Evolutionary conservation across 345 rosid genomes (phyloP).

Genomic region (Corchorus olitorius): DNA sequence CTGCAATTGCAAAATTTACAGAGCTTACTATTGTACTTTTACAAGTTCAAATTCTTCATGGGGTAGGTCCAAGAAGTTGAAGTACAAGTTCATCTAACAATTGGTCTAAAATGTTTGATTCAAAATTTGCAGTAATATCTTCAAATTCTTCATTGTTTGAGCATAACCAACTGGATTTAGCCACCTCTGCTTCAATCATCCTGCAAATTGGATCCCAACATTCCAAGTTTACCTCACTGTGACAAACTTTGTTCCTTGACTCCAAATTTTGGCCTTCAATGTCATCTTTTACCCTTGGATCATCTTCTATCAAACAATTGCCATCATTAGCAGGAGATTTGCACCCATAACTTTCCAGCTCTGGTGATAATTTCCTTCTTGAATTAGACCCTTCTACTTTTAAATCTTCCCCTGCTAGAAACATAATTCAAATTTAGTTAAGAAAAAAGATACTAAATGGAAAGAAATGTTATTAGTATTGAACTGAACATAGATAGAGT

Average conservation of each 20-base stretch:
- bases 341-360: not conserved
- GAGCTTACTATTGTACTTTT: not conserved
- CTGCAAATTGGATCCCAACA: constrained; percentile 34
- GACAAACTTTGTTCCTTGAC: constrained; percentile 14
- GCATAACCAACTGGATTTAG: constrained; percentile 32
- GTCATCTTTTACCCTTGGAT: constrained; percentile 14
- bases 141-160: constrained; percentile 32
- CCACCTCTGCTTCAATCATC: constrained; percentile 28
- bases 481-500: not conserved
- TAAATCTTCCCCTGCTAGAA: constrained; percentile 25
- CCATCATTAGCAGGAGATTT: constrained; percentile 18
- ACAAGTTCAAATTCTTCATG: constrained; percentile 24
- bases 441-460: too few relatives aligned
- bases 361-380: constrained; percentile 28
- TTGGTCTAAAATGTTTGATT: constrained; percentile 34
- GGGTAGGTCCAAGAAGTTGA: constrained; percentile 24
- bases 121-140: constrained; percentile 41
- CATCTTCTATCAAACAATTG: constrained; percentile 6
- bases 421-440: not conserved
- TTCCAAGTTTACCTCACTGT: constrained; percentile 9
- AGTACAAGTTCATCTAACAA: constrained; percentile 43
- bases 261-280: constrained; percentile 18
- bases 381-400: constrained; percentile 26
- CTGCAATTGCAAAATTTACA: constrained; percentile 19
- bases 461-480: not conserved